Base-by-base conservation (phyloP, 2,329 filamentous ascomycete species). In the Coniochaeta ligniaria region DNA sequence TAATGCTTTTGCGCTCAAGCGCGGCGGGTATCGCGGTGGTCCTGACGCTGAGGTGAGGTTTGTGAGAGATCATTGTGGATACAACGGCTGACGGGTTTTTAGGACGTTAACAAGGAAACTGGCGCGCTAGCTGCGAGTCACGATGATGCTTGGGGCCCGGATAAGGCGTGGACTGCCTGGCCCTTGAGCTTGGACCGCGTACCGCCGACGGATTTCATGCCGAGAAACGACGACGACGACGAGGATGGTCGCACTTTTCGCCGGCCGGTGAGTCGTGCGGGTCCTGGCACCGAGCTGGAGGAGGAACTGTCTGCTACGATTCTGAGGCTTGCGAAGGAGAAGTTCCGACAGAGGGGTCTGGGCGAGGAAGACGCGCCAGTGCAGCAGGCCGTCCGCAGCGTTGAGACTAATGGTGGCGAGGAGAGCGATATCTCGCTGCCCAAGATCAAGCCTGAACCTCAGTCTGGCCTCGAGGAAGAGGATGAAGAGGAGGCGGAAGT, bases 141-240 rank as follows among this genome's bases (percentile, higher is more conserved):
- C 17, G 24, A 58, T 47, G 60, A 69, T 36, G 63, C 74, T 52
- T 87, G 83, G 80, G 72, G 71, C 5, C 83, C 83, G 1, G 78
- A 83, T 0, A 84, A 82, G 61, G 65, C 70, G 5, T 97, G 94
- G 93, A 91, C 90, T 20, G 90, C 92, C 0, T 97, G 94, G 94
- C 94, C 94, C 5, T 72, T 96, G 68, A 79, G 80, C 22, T 78
- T 83, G 5, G 74, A 78, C 8, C 75, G 81, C 28, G 85, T 95
- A 8, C 90, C 90, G 1, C 75, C 77, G 17, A 76, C 79, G 16
- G 76, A 77, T 22, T 81, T 90, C 63, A 71, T 77, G 58, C 38
- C 38, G n/a, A 78, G 71, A 63, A 70, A 71, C 8, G 67, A 73
- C 8, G 78, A 84, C 57, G 75, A 78, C 7, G 75, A 82, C 59